Base-by-base conservation (phyloP, 1,284 basidiomycete species). In the Coniophora puteana region DNA sequence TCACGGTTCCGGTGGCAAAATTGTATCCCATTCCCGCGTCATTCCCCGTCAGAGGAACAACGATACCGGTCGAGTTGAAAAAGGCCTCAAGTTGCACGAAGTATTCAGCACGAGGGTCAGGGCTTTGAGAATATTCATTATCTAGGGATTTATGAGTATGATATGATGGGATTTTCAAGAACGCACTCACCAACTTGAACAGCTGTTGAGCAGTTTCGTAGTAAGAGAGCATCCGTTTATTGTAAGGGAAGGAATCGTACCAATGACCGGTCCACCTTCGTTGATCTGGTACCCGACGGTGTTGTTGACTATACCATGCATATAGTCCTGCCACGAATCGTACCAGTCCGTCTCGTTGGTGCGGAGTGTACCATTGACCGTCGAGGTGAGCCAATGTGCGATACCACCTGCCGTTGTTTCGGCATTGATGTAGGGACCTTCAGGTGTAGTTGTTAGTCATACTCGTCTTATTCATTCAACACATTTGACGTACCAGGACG, bases 361-460 rank as follows among this genome's bases (percentile, higher is more conserved):
- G 7, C 89, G 73, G 16, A 90, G 66, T 30, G 66, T 66, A 2
- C 82, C 83, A 4, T 77, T 72, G 12, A 87, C 75, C 51, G 82
- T 73, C 10, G 78, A 72, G 1, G 83, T 87, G 12, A 77, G 69
- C 89, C 88, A 90, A 46, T 86, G 83, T 1, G 87, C 75, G 45
- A 89, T 78, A 2, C 88, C 88, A 16, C 88, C 88, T 2, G 83
- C 86, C 1, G 83, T 82, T 0, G 85, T 88, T 59, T 92, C 89
- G 0, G 85, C 84, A 48, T 87, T 88, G 65, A 89, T 89, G 57
- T 89, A 83, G 0, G 62, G 67, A 3, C 68, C 67, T 65, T 26
- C 18, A 38, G 16, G 23, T 18, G n/a, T n/a, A n/a, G n/a, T n/a
- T n/a, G n/a, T n/a, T n/a, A n/a, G 38, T 55, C 49, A 60, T 63